Percentiles rank a stretch among this genome's conserved stretches.
These are phyloP conservation scores for Bryoerythrophyllum caledonicum DNA, from an alignment of 225 moss, liverwort and hornwort genomes.

Conservation along the genomic window DNA sequence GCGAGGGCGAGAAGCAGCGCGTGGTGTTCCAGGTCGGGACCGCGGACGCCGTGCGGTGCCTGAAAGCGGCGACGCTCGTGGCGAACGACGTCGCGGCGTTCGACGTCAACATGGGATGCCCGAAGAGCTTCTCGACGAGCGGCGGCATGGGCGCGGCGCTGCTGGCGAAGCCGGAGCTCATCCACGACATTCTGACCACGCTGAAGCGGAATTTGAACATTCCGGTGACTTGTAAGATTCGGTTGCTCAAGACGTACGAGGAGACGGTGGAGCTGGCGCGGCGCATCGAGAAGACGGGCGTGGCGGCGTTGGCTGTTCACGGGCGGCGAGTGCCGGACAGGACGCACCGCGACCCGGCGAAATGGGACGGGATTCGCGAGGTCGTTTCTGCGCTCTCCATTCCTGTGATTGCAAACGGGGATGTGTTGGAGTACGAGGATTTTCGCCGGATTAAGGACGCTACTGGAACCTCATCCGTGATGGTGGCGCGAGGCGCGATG, in stretches of 20 bases:
- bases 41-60: conserved; percentile 80
- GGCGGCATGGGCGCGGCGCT: conserved; percentile 97
- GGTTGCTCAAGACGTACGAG: conserved; percentile 66
- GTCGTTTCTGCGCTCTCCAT: conserved; percentile 87
- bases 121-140: conserved; percentile 81
- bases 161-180: conserved; percentile 77
- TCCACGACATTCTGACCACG: conserved; percentile 86
- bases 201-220: conserved; percentile 81
- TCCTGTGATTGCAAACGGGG: conserved; percentile 93
- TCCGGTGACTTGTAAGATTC: conserved; percentile 89
- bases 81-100: conserved; percentile 80
- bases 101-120: conserved; percentile 98
- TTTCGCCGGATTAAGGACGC: conserved; percentile 78
- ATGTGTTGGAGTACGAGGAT: conserved; percentile 85
- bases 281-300: conserved; percentile 79
- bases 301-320: conserved; percentile 82
- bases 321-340: conserved; percentile 86
- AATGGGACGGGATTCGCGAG: conserved; percentile 88
- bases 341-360: conserved; percentile 79
- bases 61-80: conserved; percentile 74
- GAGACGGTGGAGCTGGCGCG: conserved; percentile 92
- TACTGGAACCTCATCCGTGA: conserved; percentile 79
- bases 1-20: conserved; percentile 69
- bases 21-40: conserved; percentile 94
- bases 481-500: conserved; percentile 90